These are phyloP conservation scores for Ilex paraguariensis DNA, from an alignment of 305 asterid species.

Conservation along the genomic window DNA sequence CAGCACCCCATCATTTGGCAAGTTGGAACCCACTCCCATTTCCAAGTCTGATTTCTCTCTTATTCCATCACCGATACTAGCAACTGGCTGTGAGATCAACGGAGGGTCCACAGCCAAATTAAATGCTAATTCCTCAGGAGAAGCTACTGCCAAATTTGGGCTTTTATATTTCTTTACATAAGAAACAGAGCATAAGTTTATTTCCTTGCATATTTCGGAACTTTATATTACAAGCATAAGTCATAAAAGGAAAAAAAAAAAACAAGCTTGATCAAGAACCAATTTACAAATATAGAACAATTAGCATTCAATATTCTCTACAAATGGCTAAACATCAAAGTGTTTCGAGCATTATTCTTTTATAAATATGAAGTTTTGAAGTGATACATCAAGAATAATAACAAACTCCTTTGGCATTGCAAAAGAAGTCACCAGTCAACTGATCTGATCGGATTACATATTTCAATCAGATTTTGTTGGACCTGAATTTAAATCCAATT, in stretches of 20 bases:
- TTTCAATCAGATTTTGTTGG: too few relatives aligned
- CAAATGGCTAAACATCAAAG: too few relatives aligned
- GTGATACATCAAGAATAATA: too few relatives aligned
- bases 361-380: too few relatives aligned
- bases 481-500: too few relatives aligned
- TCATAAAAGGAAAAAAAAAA: neutral
- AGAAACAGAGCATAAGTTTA: constrained; percentile 1
- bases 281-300: neutral
- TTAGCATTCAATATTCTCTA: too few relatives aligned
- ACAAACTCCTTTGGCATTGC: too few relatives aligned
- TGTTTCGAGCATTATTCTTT: too few relatives aligned
- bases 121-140: constrained; percentile 28
- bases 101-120: constrained; percentile 25
- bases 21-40: constrained; percentile 12
- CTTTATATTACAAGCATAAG: neutral
- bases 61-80: constrained; percentile 10
- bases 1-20: constrained; percentile 20
- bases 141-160: constrained; percentile 32
- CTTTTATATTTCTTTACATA: constrained; percentile 34
- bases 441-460: too few relatives aligned
- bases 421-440: too few relatives aligned
- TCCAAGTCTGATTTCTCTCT: constrained; percentile 20
- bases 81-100: constrained; percentile 27
- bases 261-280: neutral
- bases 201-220: neutral